phyloP scores from a whole-genome alignment of 345 rosid species.

The Mercurialis annua region DNA sequence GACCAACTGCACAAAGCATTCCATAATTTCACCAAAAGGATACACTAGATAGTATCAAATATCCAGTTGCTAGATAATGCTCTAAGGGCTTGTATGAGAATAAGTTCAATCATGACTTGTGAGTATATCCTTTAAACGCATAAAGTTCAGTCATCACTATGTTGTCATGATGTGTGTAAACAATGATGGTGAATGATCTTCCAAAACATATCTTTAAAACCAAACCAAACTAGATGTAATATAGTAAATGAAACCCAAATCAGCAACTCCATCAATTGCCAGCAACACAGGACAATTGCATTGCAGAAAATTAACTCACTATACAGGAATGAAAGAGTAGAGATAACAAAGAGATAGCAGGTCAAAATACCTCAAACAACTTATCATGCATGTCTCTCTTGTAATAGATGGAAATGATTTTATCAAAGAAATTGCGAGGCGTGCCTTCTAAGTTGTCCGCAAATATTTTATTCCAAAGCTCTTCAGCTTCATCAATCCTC shows the following conservation, averaged over 20 bases:
- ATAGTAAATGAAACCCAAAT: background rate
- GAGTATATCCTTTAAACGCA: background rate
- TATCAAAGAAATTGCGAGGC: conserved; percentile 71
- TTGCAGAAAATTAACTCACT: background rate
- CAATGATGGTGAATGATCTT: background rate
- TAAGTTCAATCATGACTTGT: background rate
- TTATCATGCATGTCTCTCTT: conserved; percentile 73
- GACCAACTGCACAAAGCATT: background rate
- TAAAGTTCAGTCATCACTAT: background rate
- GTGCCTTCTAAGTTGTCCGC: conserved; percentile 60
- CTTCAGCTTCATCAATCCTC: conserved; percentile 86
- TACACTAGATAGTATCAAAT: background rate
- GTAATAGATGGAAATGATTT: conserved; percentile 72
- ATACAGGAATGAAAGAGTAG: background rate
- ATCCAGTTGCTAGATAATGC: background rate
- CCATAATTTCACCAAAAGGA: background rate
- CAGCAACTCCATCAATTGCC: background rate
- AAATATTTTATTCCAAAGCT: conserved; percentile 75
- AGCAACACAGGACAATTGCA: background rate
- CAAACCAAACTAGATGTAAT: background rate
- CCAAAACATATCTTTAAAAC: background rate
- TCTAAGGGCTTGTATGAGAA: background rate
- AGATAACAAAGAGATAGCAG: conserved; percentile 4
- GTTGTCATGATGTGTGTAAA: background rate
- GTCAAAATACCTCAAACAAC: conserved; percentile 66